Evolutionary conservation across 2,329 filamentous ascomycete species (phyloP).

Genomic region (Ascochyta lentis): DNA sequence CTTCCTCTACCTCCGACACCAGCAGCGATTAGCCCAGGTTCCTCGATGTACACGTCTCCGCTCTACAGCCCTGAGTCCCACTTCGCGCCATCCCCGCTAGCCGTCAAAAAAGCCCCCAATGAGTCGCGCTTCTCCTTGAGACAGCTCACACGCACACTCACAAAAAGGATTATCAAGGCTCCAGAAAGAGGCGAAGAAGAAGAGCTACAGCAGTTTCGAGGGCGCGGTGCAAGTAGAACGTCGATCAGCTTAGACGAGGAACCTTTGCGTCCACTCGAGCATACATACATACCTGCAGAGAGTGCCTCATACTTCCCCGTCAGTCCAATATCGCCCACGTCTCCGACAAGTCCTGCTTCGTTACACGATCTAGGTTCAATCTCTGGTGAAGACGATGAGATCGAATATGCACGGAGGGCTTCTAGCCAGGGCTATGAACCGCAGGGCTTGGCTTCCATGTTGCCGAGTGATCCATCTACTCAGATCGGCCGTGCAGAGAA

Average conservation of each 20-base stretch:
- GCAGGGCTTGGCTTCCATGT: constrained; percentile 32
- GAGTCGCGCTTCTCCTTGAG: constrained; percentile 43
- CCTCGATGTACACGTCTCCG: constrained; percentile 37
- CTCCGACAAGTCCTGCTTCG: constrained; percentile 21
- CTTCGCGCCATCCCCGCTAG: constrained; percentile 29
- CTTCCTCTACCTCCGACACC: constrained; percentile 36
- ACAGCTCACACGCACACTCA: constrained; percentile 39
- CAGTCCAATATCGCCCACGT: constrained; percentile 26
- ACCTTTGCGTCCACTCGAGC: constrained; percentile 29
- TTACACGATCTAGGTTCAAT: constrained; percentile 10
- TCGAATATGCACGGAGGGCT: constrained; percentile 8
- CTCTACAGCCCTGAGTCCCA: constrained; percentile 33
- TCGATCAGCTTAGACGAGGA: constrained; percentile 22
- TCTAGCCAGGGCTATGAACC: neutral
- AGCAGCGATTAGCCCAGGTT: constrained; percentile 34
- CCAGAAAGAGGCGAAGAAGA: constrained; percentile 22
- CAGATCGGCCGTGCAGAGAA: constrained; percentile 25
- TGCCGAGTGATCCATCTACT: constrained; percentile 37
- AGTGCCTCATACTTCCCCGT: constrained; percentile 28
- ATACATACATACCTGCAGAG: constrained; percentile 27
- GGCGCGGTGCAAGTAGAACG: constrained; percentile 14
- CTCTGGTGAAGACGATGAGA: constrained; percentile 13
- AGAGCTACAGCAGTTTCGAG: constrained; percentile 34
- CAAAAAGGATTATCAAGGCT: constrained; percentile 31
- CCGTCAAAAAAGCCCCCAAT: constrained; percentile 21